phyloP scores from a whole-genome alignment of 345 rosid genomes.

The Eucalyptus cladocalyx region DNA sequence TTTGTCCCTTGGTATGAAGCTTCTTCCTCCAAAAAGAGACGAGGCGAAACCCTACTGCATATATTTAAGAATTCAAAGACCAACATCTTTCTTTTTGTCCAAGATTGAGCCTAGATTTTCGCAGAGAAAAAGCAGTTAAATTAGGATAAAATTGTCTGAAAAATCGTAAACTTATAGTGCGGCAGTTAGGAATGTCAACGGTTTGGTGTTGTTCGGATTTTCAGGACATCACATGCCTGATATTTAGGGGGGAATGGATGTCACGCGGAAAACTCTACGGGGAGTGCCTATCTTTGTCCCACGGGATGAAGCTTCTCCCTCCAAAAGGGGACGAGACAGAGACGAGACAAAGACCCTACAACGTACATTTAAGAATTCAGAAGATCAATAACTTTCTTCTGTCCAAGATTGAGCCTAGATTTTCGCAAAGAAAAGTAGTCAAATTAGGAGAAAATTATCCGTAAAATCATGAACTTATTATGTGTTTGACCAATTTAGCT shows the following conservation, averaged over 20 bases:
- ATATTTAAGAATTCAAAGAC: not conserved
- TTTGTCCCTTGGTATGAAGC: not conserved
- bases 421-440: not conserved
- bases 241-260: not conserved
- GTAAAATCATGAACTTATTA: not conserved
- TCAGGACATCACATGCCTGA: not conserved
- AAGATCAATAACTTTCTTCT: not conserved
- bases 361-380: not conserved
- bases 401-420: not conserved
- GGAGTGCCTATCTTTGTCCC: not conserved
- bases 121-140: not conserved
- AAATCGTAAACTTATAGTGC: rapidly evolving
- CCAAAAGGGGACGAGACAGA: not conserved
- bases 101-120: not conserved
- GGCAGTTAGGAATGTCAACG: no score
- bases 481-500: rapidly evolving
- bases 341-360: not conserved
- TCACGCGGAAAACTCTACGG: not conserved
- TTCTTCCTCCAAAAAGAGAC: not conserved
- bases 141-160: not conserved
- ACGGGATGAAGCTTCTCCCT: not conserved
- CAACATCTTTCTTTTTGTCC: not conserved
- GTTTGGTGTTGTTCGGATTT: no score
- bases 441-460: not conserved
- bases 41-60: not conserved